Base-by-base conservation (phyloP, 2,329 filamentous ascomycete genomes). In the Fusarium napiforme region DNA sequence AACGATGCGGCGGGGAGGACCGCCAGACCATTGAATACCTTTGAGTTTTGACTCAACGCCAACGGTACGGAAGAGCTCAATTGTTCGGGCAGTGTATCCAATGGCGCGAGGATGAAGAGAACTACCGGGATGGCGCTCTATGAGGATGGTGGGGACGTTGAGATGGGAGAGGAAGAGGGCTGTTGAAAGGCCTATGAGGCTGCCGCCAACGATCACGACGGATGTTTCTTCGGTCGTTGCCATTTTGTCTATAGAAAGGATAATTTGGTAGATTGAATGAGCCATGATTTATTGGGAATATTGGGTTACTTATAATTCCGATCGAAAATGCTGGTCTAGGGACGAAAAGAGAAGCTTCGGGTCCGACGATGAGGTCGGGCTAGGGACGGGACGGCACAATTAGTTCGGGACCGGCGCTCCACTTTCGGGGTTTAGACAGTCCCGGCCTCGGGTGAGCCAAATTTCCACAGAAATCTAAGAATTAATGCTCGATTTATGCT, bases 141-240 rank as follows among this genome's bases (percentile, higher is more conserved):
- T 60, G n/a, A 84, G 71, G 14, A 83, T 75, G 43, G 77, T 78
- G 8, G 75, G 73, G 11, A 84, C 75, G 32, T 75, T 56, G 14
- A 80, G 73, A 2, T 76, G 72, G 18, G 80, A 72, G 50, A 84
- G 79, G 61, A 80, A 81, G 34, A 85, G 75, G 4, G 83, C 81
- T 34, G 82, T 79, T 5, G 79, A 80, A 16, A 85, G 79, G 28
- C 83, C 83, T 30, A 84, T 81, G 4, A 84, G 79, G 34, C 81
- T 82, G 21, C 81, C 83, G 21, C 83, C 83, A 5, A 85, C 75
- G 32, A 85, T 79, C 15, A 84, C 76, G 40, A 84, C 74, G n/a
- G 69, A 67, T 3, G 71, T 74, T 34, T 74, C 55, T 21, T 68
- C n/a, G 8, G 14, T 42, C 14, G 19, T 19, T 18, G 21, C 4